Percentiles rank a stretch among this genome's conserved stretches.
Evolutionary conservation across 1,284 basidiomycete species (phyloP).

Genomic region (Heliocybe sulcata): DNA sequence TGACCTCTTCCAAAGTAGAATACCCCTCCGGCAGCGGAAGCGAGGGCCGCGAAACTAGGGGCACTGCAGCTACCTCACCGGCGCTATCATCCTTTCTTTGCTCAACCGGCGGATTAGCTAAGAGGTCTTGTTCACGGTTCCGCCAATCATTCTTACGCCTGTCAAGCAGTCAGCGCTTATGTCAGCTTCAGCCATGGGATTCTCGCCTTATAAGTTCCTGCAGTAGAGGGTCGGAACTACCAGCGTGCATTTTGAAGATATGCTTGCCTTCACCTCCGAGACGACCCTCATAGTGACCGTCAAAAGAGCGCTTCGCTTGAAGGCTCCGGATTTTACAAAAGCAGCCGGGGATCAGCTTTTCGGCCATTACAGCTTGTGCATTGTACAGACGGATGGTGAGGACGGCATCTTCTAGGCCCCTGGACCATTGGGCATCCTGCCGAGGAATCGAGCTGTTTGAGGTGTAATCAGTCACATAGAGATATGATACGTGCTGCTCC

Average conservation of each 20-base stretch:
- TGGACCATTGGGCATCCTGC: constrained; percentile 25
- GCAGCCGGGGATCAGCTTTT: constrained; percentile 31
- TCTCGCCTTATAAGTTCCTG: background rate
- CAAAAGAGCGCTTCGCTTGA: constrained; percentile 21
- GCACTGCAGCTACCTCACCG: too few species aligned
- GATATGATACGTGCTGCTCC: constrained; percentile 26
- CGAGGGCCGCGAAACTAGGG: too few species aligned
- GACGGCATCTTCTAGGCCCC: constrained; percentile 38
- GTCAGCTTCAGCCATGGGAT: background rate
- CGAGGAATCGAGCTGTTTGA: constrained; percentile 22
- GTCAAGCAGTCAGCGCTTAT: background rate
- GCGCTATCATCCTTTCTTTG: background rate
- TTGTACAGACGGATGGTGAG: constrained; percentile 46
- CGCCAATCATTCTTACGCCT: background rate
- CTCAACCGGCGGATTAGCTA: background rate
- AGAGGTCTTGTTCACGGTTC: background rate
- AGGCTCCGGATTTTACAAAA: constrained; percentile 45
- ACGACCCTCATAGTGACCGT: constrained; percentile 37
- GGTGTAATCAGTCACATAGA: constrained; percentile 71
- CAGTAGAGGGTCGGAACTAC: background rate
- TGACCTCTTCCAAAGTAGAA: background rate
- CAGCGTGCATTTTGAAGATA: background rate
- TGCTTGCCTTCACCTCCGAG: background rate
- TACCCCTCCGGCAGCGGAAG: background rate
- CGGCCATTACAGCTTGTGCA: constrained; percentile 35